phyloP scores from a whole-genome alignment of 1,284 basidiomycete species.

The Moniliophthora roreri region DNA sequence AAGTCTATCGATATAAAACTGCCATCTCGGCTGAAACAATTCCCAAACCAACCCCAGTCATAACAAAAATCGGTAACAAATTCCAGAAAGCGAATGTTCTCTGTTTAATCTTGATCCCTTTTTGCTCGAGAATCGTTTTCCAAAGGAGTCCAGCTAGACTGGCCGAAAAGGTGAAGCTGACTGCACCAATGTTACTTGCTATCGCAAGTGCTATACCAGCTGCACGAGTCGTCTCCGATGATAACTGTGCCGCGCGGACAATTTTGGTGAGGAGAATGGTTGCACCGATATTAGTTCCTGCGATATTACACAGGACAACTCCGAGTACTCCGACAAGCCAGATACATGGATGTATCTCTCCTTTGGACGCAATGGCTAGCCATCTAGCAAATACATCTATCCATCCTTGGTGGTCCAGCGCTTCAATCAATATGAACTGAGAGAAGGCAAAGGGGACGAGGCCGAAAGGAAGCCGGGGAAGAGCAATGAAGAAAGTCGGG shows the following conservation, averaged over 20 bases:
- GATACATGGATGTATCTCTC: conserved; percentile 48
- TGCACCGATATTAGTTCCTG: conserved; percentile 95
- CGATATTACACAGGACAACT: conserved; percentile 84
- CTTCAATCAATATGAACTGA: conserved; percentile 94
- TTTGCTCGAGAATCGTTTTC: conserved; percentile 78
- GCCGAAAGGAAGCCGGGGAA: conserved; percentile 74
- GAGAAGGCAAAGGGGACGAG: conserved; percentile 93
- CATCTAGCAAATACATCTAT: conserved; percentile 83
- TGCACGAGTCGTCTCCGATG: conserved; percentile 32
- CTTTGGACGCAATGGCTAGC: conserved; percentile 49
- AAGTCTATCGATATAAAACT: conserved; percentile 37
- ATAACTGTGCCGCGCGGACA: conserved; percentile 36
- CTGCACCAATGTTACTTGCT: conserved; percentile 90
- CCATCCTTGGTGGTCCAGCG: conserved; percentile 86
- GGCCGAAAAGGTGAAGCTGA: conserved; percentile 88
- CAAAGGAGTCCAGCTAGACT: conserved; percentile 91
- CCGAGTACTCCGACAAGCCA: conserved; percentile 61
- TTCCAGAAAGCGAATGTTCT: conserved; percentile 78
- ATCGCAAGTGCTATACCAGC: conserved; percentile 48
- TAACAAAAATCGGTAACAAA: conserved; percentile 50
- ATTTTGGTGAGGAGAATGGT: conserved; percentile 82
- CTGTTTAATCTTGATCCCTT: conserved; percentile 70
- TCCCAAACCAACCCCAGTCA: conserved; percentile 52
- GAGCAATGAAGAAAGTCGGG: conserved; percentile 73
- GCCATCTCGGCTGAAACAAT: conserved; percentile 69